Percentiles rank a stretch among this genome's conserved stretches.
Evolutionary conservation across 1,139 yeast genomes (phyloP).

Genomic region (Magnusiomyces suaveolens): DNA sequence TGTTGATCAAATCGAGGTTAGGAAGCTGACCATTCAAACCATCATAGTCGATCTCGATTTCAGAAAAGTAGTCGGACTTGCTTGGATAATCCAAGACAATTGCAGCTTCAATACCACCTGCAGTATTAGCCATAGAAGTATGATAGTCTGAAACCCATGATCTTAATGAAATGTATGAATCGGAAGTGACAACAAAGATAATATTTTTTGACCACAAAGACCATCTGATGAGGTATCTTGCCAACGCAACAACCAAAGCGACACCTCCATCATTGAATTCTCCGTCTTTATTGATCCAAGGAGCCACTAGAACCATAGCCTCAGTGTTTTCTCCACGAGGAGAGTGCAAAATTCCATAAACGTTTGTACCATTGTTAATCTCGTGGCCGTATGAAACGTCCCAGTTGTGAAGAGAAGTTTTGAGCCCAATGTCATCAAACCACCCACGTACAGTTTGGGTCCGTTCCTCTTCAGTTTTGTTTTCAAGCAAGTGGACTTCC

Average conservation of each 20-base stretch:
- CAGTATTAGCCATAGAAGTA: conserved; percentile 71
- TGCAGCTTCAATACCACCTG: conserved; percentile 95
- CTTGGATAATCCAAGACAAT: conserved; percentile 68
- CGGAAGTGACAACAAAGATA: conserved; percentile 71
- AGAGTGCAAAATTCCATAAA: conserved; percentile 81
- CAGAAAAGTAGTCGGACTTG: conserved; percentile 54
- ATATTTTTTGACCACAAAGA: conserved; percentile 95
- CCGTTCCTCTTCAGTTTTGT: conserved; percentile 22
- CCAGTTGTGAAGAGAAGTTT: conserved; percentile 45
- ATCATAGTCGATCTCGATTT: conserved; percentile 66
- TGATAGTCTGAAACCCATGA: conserved; percentile 95
- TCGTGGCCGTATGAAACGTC: conserved; percentile 30
- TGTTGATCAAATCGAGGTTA: conserved; percentile 77
- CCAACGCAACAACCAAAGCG: conserved; percentile 59
- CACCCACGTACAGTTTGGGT: conserved; percentile 45
- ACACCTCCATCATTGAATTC: conserved; percentile 69
- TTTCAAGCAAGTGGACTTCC: conserved; percentile 38
- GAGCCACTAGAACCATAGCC: conserved; percentile 83
- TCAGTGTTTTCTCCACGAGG: conserved; percentile 96
- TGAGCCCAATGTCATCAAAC: conserved; percentile 66
- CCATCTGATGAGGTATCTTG: conserved; percentile 73
- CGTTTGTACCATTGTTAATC: conserved; percentile 39
- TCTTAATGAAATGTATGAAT: conserved; percentile 59
- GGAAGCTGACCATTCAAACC: conserved; percentile 96
- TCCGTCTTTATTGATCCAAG: conserved; percentile 62